A percentile compares a stretch with the other conserved stretches of the same genome.
Evolutionary conservation across 2,329 filamentous ascomycete species (phyloP).

Genomic region (Apiospora marii): DNA sequence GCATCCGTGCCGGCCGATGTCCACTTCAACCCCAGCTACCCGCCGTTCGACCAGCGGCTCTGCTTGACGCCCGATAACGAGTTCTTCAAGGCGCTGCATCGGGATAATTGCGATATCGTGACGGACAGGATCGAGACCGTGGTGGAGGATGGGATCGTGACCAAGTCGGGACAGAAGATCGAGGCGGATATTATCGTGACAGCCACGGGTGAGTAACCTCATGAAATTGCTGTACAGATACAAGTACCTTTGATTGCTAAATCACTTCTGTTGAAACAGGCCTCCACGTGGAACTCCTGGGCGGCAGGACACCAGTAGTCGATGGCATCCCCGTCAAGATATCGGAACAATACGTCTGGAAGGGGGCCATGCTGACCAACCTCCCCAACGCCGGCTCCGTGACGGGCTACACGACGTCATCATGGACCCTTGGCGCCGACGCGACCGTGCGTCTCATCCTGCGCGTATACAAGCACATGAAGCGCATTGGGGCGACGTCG

Average conservation of each 20-base stretch:
- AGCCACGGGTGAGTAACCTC: conserved; percentile 63
- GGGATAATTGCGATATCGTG: conserved; percentile 45
- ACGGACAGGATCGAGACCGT: conserved; percentile 56
- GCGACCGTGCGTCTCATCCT: conserved; percentile 56
- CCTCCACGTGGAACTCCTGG: conserved; percentile 62
- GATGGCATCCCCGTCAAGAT: conserved; percentile 57
- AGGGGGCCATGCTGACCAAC: conserved; percentile 66
- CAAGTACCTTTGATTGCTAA: background rate
- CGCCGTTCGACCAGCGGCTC: conserved; percentile 73
- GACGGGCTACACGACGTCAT: conserved; percentile 66
- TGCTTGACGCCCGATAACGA: conserved; percentile 62
- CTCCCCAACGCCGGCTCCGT: conserved; percentile 67
- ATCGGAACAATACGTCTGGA: conserved; percentile 62
- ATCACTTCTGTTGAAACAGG: background rate
- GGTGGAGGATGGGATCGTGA: conserved; percentile 53
- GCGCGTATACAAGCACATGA: conserved; percentile 60
- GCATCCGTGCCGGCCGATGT: conserved; percentile 54
- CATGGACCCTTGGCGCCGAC: conserved; percentile 71
- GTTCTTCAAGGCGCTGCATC: conserved; percentile 55
- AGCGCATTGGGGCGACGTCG: conserved; percentile 50
- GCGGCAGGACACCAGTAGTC: conserved; percentile 57
- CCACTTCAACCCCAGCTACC: conserved; percentile 62
- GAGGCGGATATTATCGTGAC: conserved; percentile 70
- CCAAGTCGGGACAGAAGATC: conserved; percentile 43
- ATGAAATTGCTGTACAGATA: conserved; percentile 28